Evolutionary conservation across 2,329 filamentous ascomycete species (phyloP), one percentile per base, ranked within the genome.

Genomic region (Nemania sp.): DNA sequence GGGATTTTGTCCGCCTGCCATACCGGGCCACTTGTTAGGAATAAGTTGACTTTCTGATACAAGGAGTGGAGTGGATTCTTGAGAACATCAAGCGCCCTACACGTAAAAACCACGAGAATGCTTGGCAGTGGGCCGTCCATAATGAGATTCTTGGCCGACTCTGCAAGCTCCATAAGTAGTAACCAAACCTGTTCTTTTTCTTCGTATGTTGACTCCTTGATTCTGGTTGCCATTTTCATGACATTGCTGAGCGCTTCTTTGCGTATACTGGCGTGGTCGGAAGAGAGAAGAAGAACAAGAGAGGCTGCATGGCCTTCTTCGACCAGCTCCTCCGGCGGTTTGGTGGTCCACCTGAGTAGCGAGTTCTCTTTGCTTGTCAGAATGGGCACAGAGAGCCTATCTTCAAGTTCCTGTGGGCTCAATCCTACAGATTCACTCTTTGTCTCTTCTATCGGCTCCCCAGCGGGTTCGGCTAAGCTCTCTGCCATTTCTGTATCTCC

Each of bases 11-110:
- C 83, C 15, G 86, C 67, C 11, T 86, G 79, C 93, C 93, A 97
- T 20, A 79, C 72, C 0, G 93, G 92, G 0, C 85, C 82, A 46
- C 85, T 85, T 19, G 90, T 90, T 30, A 97, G 81, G 69, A 92
- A 97, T 5, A 80, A 78, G 74, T 96, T 96, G 72, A 94, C 76
- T 68, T 96, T 96, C 53, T 85, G 83, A 69, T 96, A 97, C 31
- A 97, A 81, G 56, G 83, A 83, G 67, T 96, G 90, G 14, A 91
- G 79, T 0, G 93, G 93, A 57, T 90, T 86, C 19, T 79, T 81
- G 40, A 96, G 74, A 14, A 96, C 83, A 1, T 80, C 75, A 6
- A 96, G 77, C 1, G 86, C 84, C 60, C 84, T 83, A 41, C 81
- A 79, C 6, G 90, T 86, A 64, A 96, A 94, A 9, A 88, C 82